Base-by-base conservation (phyloP, 371 early-diverging fungal species). In the Rhizopus sp. region DNA sequence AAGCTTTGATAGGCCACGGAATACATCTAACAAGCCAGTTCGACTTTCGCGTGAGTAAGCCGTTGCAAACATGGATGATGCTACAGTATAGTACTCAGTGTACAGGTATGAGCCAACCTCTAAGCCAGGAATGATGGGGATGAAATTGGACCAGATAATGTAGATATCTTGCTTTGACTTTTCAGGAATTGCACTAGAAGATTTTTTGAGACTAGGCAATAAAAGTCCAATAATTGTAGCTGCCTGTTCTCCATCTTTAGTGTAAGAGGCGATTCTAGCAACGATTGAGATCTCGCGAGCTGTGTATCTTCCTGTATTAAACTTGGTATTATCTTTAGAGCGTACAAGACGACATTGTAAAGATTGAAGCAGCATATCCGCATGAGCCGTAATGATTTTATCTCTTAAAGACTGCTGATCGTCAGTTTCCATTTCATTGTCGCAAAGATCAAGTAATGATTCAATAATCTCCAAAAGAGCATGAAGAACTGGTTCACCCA, bases 121-220 rank as follows among this genome's bases (percentile, higher is more conserved):
- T 51, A 86, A 74, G 3, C 76, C 81, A 32, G 85, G 84, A 3
- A 85, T 69, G 38, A 84, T 73, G 15, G 53, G 75, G 7, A 87
- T 65, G 50, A 92, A 91, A 55, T 86, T 80, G 35, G 80, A 74
- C 73, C 95, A 84, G 29, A 95, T 91, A 4, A 72, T 65, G 44
- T 97, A 76, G 34, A 98, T 90, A 42, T 95, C 86, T 15, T 80
- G 82, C 77, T 97, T 97, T 34, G 88, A 87, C 42, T 77, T 70
- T 70, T 94, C 95, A 0, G 92, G 85, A 3, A 97, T 88, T 0
- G 79, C 55, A 34, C 84, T 76, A 49, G 79, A 68, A 15, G 88
- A 84, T 51, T 88, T 88, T 54, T 85, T 86, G 40, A 96, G 68
- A 63, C 86, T 85, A 17, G 97, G 97, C 47, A 93, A 59, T 60